These are phyloP conservation scores for Wickerhamiella spandovensis DNA, from an alignment of 805 yeast species.

Conservation along the genomic window DNA sequence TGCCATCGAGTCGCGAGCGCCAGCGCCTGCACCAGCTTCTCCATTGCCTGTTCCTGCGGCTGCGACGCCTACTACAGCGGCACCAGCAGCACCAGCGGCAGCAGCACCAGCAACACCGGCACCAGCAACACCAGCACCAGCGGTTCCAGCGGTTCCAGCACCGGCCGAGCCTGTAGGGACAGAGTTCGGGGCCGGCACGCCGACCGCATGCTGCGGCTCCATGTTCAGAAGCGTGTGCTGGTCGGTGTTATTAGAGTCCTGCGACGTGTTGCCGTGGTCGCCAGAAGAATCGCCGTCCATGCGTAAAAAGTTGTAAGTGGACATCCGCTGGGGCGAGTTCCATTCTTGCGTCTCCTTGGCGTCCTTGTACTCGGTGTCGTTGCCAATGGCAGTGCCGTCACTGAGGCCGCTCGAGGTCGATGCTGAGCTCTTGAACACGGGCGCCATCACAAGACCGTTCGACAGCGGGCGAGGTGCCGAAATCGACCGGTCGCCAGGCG, in stretches of 20 bases:
- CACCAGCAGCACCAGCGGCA: neutral
- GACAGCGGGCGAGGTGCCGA: slow-evolving; percentile 16
- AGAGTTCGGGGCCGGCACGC: neutral
- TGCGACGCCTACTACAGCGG: neutral
- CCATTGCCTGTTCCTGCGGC: neutral
- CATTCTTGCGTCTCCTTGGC: slow-evolving; percentile 16
- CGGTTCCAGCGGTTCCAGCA: neutral
- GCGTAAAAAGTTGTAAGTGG: slow-evolving; percentile 25
- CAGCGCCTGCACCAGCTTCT: neutral
- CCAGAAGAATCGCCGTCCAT: slow-evolving; percentile 25
- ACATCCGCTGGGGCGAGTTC: slow-evolving; percentile 26
- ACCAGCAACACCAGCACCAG: slow-evolving; percentile 1
- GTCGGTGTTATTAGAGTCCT: slow-evolving; percentile 8
- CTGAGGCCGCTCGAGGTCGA: slow-evolving; percentile 6
- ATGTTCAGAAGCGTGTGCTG: neutral
- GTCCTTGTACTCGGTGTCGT: slow-evolving; percentile 16
- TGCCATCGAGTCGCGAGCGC: neutral
- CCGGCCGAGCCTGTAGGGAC: slow-evolving; percentile 1
- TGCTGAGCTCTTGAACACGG: slow-evolving; percentile 20
- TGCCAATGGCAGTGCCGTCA: slow-evolving; percentile 9
- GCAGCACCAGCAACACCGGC: slow-evolving; percentile 2
- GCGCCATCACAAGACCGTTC: slow-evolving; percentile 14
- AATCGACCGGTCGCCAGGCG: slow-evolving; percentile 7
- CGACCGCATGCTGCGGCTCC: neutral
- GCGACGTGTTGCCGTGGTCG: slow-evolving; percentile 22